Evolutionary conservation across 148 eudicot species (phyloP).

Genomic region (Rhododendron molle): DNA sequence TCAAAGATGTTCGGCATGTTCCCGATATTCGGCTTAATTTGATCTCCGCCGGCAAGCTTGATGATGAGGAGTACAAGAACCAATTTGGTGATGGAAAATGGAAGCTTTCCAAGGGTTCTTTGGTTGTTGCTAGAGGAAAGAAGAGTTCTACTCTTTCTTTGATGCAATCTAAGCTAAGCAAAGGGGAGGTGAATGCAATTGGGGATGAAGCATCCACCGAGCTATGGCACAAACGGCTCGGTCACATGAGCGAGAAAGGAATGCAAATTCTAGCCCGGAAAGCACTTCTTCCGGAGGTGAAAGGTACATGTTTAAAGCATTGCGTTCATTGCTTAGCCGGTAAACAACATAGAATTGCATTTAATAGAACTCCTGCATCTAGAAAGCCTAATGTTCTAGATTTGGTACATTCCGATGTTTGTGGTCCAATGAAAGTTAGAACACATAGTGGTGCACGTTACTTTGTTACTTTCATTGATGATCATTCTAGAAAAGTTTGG

Average conservation of each 20-base stretch:
- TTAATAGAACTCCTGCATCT: neutral
- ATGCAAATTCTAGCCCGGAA: slow-evolving; percentile 2
- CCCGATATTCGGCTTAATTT: neutral
- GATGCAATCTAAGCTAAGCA: too few species aligned
- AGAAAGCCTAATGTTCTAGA: neutral
- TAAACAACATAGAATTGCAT: neutral
- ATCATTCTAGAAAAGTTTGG: neutral
- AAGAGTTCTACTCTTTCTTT: too few species aligned
- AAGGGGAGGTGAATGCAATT: too few species aligned
- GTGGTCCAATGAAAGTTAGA: neutral
- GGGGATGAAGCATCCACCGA: neutral
- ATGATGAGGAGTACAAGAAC: slow-evolving; percentile 5
- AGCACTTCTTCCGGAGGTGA: neutral
- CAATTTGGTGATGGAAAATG: too few species aligned
- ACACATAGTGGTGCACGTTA: neutral
- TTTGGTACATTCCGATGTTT: too few species aligned
- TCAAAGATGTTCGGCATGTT: neutral
- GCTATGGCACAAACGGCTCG: neutral
- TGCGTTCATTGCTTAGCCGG: neutral
- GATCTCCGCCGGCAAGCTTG: neutral
- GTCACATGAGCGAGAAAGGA: neutral
- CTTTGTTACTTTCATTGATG: neutral
- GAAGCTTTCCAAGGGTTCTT: too few species aligned
- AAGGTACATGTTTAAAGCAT: neutral
- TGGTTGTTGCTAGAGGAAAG: too few species aligned